These are phyloP conservation scores for Aspergillus pseudoterreus DNA, from an alignment of 2,329 filamentous ascomycete species.

Conservation along the genomic window DNA sequence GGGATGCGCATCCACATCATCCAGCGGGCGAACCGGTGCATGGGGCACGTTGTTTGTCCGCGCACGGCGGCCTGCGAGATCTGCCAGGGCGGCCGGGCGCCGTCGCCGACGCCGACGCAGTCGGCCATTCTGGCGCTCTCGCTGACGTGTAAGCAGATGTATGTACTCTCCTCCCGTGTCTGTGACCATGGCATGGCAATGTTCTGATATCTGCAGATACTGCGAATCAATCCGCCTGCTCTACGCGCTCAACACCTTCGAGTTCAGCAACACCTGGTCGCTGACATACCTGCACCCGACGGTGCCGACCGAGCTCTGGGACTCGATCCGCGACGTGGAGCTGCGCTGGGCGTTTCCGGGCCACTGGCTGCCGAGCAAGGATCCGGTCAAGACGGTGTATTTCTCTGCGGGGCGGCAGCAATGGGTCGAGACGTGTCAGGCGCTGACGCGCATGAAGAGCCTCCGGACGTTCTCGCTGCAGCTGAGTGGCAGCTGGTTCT, in stretches of 20 bases:
- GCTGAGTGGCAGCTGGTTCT: constrained; percentile 34
- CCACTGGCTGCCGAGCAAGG: constrained; percentile 39
- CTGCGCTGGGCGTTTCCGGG: constrained; percentile 39
- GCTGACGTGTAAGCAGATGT: constrained; percentile 37
- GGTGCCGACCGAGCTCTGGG: constrained; percentile 25
- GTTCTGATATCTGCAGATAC: constrained; percentile 21
- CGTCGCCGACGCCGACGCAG: constrained; percentile 21
- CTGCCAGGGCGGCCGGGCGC: constrained; percentile 26
- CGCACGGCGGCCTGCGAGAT: constrained; percentile 28
- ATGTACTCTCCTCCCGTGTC: constrained; percentile 1
- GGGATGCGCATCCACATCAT: constrained; percentile 33
- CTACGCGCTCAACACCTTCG: constrained; percentile 33
- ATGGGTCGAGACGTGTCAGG: constrained; percentile 35
- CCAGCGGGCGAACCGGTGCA: constrained; percentile 27
- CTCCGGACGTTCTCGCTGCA: constrained; percentile 31
- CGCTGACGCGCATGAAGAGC: constrained; percentile 20
- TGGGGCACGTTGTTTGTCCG: constrained; percentile 32
- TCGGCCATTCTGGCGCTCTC: constrained; percentile 21
- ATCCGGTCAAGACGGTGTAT: constrained; percentile 36
- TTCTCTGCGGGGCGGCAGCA: constrained; percentile 34
- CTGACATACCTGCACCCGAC: constrained; percentile 36
- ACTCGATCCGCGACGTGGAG: constrained; percentile 30
- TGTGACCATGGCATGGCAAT: too few species aligned
- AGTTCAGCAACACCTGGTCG: constrained; percentile 40
- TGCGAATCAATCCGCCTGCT: constrained; percentile 33